Percentiles rank a stretch among this genome's conserved stretches.
Conservation (phyloP, 129 eudicot genomes). For the Flaveria ramosissima region DNA sequence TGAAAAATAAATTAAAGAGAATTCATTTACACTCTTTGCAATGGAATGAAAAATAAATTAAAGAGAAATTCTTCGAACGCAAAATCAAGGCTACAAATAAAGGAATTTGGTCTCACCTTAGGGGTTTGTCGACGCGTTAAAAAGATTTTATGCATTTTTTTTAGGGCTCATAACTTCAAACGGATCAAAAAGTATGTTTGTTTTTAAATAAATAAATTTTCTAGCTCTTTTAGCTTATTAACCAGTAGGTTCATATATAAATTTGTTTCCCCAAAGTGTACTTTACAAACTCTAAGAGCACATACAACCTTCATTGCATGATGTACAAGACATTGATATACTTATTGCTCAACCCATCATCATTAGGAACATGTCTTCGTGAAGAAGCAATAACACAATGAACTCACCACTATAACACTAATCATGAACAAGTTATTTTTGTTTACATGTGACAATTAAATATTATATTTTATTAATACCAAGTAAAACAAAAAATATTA, state of each 20-base stretch:
- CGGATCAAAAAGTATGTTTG: no score
- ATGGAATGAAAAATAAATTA: background rate
- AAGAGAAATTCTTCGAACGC: no score
- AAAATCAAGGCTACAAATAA: no score
- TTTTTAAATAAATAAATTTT: no score
- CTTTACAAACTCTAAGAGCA: background rate
- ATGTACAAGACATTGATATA: background rate
- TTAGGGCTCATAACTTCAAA: no score
- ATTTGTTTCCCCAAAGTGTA: background rate
- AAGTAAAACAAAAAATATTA: background rate
- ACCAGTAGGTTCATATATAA: background rate
- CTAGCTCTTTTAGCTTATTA: background rate
- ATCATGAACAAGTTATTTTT: constrained; percentile 7
- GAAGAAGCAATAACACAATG: constrained; percentile 30
- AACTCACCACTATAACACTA: constrained; percentile 27
- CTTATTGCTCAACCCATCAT: constrained; percentile 3
- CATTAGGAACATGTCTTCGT: constrained; percentile 26
- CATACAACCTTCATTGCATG: constrained; percentile 17
- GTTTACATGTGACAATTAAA: background rate
- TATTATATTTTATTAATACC: background rate
- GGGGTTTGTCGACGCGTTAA: no score
- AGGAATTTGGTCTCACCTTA: no score
- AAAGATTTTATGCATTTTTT: no score
- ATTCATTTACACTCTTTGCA: no score
- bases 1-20: no score